phyloP scores from a whole-genome alignment of 2,329 filamentous ascomycete genomes.

The Penicillium sp. region DNA sequence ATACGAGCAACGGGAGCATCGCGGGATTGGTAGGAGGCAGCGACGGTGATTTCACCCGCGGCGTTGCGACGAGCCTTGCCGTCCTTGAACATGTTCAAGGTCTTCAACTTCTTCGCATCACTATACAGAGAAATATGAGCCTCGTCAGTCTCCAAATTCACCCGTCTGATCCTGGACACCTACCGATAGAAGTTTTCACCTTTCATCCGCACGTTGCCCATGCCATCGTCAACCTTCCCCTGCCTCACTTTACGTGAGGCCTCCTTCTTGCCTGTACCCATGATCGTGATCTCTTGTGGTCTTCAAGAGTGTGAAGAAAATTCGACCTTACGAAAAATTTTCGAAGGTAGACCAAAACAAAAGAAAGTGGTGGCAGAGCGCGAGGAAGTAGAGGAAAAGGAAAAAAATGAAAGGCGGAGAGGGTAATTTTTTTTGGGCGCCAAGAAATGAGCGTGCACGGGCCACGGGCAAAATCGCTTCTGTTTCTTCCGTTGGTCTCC shows the following conservation, averaged over 20 bases:
- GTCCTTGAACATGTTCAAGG: constrained; percentile 86
- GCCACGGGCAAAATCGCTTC: constrained; percentile 44
- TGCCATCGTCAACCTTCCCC: constrained; percentile 81
- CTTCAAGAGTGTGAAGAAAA: constrained; percentile 14
- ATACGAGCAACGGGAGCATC: constrained; percentile 82
- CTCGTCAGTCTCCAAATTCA: background rate
- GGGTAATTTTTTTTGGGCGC: constrained; percentile 39
- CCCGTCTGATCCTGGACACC: constrained; percentile 33
- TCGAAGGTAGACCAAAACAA: constrained; percentile 32
- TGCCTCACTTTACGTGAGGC: constrained; percentile 77
- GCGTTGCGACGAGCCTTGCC: constrained; percentile 81
- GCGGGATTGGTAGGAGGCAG: constrained; percentile 79
- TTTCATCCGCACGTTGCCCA: constrained; percentile 89
- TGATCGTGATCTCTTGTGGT: constrained; percentile 46
- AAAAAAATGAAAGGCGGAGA: constrained; percentile 30
- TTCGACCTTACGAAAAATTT: constrained; percentile 28
- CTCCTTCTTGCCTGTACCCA: constrained; percentile 95
- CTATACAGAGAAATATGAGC: constrained; percentile 34
- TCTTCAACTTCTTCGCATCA: constrained; percentile 83
- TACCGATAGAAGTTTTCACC: constrained; percentile 97
- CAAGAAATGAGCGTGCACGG: constrained; percentile 41
- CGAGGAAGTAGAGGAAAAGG: constrained; percentile 32
- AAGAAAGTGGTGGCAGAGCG: constrained; percentile 34
- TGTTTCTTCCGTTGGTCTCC: constrained; percentile 31
- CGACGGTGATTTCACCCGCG: constrained; percentile 78